Conservation (phyloP, 2,329 filamentous ascomycete species). For the Xylariaceae sp. region DNA sequence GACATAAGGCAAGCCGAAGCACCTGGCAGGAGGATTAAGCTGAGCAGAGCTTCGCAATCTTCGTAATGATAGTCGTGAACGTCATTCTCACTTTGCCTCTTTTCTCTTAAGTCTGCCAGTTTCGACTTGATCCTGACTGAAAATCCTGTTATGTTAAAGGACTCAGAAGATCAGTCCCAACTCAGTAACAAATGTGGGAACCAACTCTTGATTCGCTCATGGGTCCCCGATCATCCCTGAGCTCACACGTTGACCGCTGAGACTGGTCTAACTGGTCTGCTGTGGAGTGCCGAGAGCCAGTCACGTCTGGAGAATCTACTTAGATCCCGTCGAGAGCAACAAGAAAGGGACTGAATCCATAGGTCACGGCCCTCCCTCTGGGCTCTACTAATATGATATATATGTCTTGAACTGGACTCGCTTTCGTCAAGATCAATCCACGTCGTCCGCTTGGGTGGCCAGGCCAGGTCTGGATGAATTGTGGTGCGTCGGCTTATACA, state of each 20-base stretch:
- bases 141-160: constrained; percentile 2
- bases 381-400: constrained; percentile 12
- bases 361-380: constrained; percentile 8
- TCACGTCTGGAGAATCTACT: constrained; percentile 12
- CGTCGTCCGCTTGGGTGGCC: constrained; percentile 10
- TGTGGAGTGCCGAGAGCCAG: constrained; percentile 20
- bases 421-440: constrained; percentile 12
- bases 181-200: constrained; percentile 5
- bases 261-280: constrained; percentile 29
- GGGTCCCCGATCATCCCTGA: constrained; percentile 29
- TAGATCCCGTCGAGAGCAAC: constrained; percentile 8
- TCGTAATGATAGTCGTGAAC: background rate
- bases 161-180: constrained; percentile 6
- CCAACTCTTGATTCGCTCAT: constrained; percentile 10
- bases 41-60: constrained; percentile 2
- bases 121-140: constrained; percentile 5
- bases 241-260: constrained; percentile 36
- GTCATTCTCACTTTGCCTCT: background rate
- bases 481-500: constrained; percentile 17
- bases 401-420: constrained; percentile 16
- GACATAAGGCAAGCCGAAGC: constrained; percentile 25
- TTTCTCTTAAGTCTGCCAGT: background rate
- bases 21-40: constrained; percentile 18
- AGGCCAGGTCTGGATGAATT: constrained; percentile 19
- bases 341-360: constrained; percentile 11